Evolutionary conservation across 2,329 filamentous ascomycete genomes (phyloP).

Genomic region (Thielaviopsis populi): DNA sequence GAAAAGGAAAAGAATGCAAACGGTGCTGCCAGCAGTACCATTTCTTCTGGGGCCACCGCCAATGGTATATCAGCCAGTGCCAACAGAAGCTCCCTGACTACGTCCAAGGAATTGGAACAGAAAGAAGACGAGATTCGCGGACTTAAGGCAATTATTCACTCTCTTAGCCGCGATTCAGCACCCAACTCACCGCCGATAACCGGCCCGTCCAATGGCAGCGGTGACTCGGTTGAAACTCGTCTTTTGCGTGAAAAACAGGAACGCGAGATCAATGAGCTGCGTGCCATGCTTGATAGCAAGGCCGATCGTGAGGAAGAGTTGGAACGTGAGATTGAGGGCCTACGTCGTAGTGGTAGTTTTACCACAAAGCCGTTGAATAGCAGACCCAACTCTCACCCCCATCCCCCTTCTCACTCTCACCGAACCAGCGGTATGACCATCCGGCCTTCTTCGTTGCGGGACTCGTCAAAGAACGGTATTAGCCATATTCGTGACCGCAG

Average conservation of each 20-base stretch:
- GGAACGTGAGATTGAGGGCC: conserved; percentile 59
- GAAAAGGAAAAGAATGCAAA: conserved; percentile 62
- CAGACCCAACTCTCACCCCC: conserved; percentile 21
- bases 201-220: conserved; percentile 31
- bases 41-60: neutral
- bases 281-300: conserved; percentile 56
- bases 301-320: conserved; percentile 62
- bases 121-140: conserved; percentile 96
- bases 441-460: conserved; percentile 45
- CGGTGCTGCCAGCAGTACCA: conserved; percentile 33
- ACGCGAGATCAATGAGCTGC: conserved; percentile 64
- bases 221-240: conserved; percentile 40
- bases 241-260: conserved; percentile 56
- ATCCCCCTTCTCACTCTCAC: conserved; percentile 24
- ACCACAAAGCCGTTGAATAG: conserved; percentile 15
- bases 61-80: conserved; percentile 7
- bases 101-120: conserved; percentile 69
- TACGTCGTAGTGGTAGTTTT: conserved; percentile 35
- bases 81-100: neutral
- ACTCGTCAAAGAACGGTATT: conserved; percentile 51
- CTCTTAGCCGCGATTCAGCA: conserved; percentile 59
- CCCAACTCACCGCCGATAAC: conserved; percentile 25
- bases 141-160: conserved; percentile 95
- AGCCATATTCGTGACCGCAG: conserved; percentile 22
- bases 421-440: conserved; percentile 32